Evolutionary conservation across 2,329 filamentous ascomycete genomes (phyloP).

Genomic region (Karstenula rhodostoma): DNA sequence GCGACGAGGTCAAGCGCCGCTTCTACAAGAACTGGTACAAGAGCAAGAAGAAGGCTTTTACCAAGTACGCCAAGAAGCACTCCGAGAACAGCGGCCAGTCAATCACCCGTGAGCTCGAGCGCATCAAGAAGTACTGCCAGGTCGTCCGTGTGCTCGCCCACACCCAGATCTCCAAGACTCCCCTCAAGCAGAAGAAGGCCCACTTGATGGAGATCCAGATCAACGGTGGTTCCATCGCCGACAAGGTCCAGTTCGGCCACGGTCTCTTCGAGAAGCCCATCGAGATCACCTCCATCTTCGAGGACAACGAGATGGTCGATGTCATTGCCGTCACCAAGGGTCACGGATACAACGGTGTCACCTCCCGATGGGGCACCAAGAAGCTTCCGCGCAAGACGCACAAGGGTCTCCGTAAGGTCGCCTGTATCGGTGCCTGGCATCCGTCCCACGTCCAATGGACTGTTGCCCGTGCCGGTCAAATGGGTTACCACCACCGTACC

Average conservation of each 20-base stretch:
- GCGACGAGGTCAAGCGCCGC: constrained; percentile 97
- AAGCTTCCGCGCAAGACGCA: constrained; percentile 99
- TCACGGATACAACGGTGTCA: constrained; percentile 98
- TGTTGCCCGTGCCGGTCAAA: constrained; percentile 99
- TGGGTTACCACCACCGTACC: constrained; percentile 99
- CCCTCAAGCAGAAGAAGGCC: constrained; percentile 99
- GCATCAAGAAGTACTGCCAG: constrained; percentile 99
- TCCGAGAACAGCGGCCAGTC: constrained; percentile 89
- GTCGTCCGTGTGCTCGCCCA: constrained; percentile 99
- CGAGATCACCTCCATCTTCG: constrained; percentile 91
- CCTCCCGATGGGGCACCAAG: constrained; percentile 98
- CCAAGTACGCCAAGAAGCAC: constrained; percentile 99
- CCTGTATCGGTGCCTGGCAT: constrained; percentile 99
- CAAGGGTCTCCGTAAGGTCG: constrained; percentile 99
- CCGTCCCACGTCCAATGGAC: constrained; percentile 99
- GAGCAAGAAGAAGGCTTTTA: constrained; percentile 99
- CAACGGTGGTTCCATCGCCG: constrained; percentile 94
- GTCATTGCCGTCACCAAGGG: constrained; percentile 99
- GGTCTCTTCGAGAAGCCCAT: constrained; percentile 99
- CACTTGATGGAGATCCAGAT: constrained; percentile 99
- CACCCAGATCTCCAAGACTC: constrained; percentile 99
- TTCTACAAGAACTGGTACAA: constrained; percentile 99
- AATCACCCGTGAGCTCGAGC: constrained; percentile 97
- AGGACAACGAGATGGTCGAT: constrained; percentile 99
- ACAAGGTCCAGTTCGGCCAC: constrained; percentile 97